These are phyloP conservation scores for Aspergillus sp. DNA, from an alignment of 2,329 filamentous ascomycete species.

Conservation along the genomic window DNA sequence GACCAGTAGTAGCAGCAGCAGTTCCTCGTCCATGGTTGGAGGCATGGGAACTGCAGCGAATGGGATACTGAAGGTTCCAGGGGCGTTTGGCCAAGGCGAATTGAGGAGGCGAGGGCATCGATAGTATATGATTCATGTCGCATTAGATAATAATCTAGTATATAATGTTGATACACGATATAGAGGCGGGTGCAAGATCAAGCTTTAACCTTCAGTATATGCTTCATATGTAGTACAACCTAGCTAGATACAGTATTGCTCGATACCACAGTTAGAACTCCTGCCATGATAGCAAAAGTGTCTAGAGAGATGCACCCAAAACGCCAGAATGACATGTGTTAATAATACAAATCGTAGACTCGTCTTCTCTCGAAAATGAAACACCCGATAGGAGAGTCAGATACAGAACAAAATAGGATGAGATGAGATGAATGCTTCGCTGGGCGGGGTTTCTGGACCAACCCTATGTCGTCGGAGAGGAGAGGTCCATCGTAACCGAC, in stretches of 20 bases:
- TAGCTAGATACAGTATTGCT: not conserved
- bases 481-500: not conserved
- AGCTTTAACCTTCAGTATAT: not conserved
- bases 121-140: conserved; percentile 18
- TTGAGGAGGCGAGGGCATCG: conserved; percentile 38
- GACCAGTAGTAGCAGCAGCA: conserved; percentile 25
- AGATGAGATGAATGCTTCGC: not conserved
- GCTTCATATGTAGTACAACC: not conserved
- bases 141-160: conserved; percentile 9
- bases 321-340: not conserved
- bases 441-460: not conserved
- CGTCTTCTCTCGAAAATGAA: not conserved
- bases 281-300: not conserved
- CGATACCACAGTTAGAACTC: not conserved
- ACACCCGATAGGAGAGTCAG: not conserved
- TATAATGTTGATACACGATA: conserved; percentile 5
- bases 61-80: conserved; percentile 36
- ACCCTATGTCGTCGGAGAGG: not conserved
- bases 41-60: conserved; percentile 30
- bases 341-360: not conserved
- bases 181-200: not conserved
- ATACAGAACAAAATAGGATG: not conserved
- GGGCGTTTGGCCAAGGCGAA: conserved; percentile 36
- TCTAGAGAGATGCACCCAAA: not conserved
- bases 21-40: conserved; percentile 27